Percentiles rank a stretch among this genome's conserved stretches.
phyloP scores from a whole-genome alignment of 768 basidiomycete genomes.

The Termitomyces sp. region DNA sequence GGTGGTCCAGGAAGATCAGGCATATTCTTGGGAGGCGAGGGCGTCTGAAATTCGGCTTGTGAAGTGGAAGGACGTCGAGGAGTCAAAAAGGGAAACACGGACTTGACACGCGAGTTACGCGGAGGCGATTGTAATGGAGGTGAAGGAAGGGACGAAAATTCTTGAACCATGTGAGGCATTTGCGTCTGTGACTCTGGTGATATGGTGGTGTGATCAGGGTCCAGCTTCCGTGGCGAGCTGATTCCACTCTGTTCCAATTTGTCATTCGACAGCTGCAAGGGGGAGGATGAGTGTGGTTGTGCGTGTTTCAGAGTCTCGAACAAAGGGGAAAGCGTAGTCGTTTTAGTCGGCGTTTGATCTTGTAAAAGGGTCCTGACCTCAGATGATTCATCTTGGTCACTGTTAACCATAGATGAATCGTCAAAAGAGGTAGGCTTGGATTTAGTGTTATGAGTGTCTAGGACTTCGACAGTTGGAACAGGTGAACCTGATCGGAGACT shows the following conservation, averaged over 20 bases:
- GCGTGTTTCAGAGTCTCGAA: constrained; percentile 6
- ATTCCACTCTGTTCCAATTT: constrained; percentile 5
- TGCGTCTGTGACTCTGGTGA: not conserved
- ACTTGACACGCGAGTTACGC: constrained; percentile 8
- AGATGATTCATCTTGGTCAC: not conserved
- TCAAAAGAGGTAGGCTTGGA: not conserved
- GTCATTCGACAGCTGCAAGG: not conserved
- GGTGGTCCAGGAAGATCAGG: constrained; percentile 67
- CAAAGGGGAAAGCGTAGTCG: constrained; percentile 8
- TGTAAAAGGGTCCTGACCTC: constrained; percentile 13
- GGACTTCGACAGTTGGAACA: not conserved
- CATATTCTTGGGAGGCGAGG: constrained; percentile 55
- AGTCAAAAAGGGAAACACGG: constrained; percentile 27
- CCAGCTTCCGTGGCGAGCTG: constrained; percentile 9
- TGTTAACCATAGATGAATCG: not conserved
- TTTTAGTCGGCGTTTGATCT: constrained; percentile 20
- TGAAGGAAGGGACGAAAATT: constrained; percentile 23
- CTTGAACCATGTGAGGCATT: constrained; percentile 1
- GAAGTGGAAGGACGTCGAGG: constrained; percentile 37
- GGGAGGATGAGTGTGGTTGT: constrained; percentile 8
- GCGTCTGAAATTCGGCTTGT: constrained; percentile 50
- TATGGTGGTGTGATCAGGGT: not conserved
- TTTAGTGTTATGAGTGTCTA: not conserved
- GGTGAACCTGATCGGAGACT: not conserved
- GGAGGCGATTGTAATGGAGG: constrained; percentile 18